These are phyloP conservation scores for Flaveria ramosissima DNA, from an alignment of 129 eudicot genomes.

Conservation along the genomic window DNA sequence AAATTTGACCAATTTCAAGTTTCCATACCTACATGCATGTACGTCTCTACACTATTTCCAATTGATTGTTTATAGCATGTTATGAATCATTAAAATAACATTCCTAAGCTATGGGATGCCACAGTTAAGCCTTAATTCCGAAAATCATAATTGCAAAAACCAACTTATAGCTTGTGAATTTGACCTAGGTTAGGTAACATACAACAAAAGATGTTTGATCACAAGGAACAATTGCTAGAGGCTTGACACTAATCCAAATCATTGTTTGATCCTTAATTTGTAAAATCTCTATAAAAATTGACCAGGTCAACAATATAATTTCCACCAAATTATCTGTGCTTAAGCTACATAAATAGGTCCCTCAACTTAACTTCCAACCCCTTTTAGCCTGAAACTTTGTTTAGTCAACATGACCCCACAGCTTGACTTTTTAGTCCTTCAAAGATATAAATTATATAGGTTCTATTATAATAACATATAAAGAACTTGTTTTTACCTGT, in stretches of 20 bases:
- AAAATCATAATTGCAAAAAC: no score
- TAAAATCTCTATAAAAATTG: background rate
- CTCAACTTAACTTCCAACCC: background rate
- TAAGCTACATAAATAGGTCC: background rate
- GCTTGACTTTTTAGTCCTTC: background rate
- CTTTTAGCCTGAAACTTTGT: constrained; percentile 2
- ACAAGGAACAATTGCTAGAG: background rate
- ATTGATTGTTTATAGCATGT: background rate
- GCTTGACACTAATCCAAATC: background rate
- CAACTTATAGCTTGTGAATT: no score
- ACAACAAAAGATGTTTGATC: background rate
- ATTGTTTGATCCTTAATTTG: background rate
- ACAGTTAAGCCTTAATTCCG: no score
- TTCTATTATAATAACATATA: background rate
- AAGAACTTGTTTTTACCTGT: background rate
- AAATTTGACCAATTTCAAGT: background rate
- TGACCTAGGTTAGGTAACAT: background rate
- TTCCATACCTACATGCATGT: background rate
- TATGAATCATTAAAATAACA: background rate
- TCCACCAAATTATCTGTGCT: background rate
- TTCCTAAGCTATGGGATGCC: background rate
- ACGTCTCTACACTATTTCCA: background rate
- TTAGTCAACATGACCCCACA: background rate
- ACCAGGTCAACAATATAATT: background rate
- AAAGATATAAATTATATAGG: background rate